Percentiles rank a stretch among this genome's conserved stretches.
These are phyloP conservation scores for Pseudopithomyces maydicus DNA, from an alignment of 2,329 filamentous ascomycete species.

Conservation along the genomic window DNA sequence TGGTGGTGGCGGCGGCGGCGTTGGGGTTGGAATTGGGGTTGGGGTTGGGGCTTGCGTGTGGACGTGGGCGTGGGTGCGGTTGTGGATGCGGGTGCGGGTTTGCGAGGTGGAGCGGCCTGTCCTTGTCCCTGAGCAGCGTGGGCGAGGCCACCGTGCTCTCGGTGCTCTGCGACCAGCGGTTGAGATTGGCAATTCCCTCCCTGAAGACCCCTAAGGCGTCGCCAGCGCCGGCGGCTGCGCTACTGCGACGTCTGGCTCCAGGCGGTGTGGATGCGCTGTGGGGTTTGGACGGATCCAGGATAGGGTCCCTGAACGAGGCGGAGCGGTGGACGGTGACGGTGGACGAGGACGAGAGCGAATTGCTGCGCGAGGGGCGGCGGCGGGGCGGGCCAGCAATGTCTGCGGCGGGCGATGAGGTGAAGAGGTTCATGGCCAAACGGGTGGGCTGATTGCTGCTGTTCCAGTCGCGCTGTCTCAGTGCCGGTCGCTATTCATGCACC, in stretches of 20 bases:
- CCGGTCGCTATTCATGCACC: slow-evolving; percentile 18
- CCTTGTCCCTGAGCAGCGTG: slow-evolving; percentile 27
- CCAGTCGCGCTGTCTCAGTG: slow-evolving; percentile 34
- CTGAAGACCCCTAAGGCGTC: slow-evolving; percentile 45
- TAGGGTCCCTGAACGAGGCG: slow-evolving; percentile 43
- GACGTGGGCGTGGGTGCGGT: no score
- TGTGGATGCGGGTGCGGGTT: no score
- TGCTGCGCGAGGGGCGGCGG: slow-evolving; percentile 43
- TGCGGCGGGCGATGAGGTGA: slow-evolving; percentile 18
- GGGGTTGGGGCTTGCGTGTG: no score
- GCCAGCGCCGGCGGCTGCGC: slow-evolving; percentile 45
- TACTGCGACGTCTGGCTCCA: slow-evolving; percentile 45
- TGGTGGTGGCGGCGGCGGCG: no score
- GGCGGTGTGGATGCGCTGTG: slow-evolving; percentile 35
- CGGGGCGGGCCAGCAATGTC: slow-evolving; percentile 16
- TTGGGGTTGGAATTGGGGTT: not conserved
- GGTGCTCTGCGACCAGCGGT: slow-evolving; percentile 65
- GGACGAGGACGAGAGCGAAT: slow-evolving; percentile 52
- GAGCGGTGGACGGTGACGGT: slow-evolving; percentile 49
- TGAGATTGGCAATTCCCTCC: slow-evolving; percentile 57
- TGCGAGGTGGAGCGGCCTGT: slow-evolving; percentile 25
- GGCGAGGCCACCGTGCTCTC: slow-evolving; percentile 47
- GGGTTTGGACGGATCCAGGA: slow-evolving; percentile 31
- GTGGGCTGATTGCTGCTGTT: slow-evolving; percentile 7
- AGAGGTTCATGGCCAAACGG: slow-evolving; percentile 31